phyloP scores from a whole-genome alignment of 805 yeast genomes.

The Candida hungchunana region DNA sequence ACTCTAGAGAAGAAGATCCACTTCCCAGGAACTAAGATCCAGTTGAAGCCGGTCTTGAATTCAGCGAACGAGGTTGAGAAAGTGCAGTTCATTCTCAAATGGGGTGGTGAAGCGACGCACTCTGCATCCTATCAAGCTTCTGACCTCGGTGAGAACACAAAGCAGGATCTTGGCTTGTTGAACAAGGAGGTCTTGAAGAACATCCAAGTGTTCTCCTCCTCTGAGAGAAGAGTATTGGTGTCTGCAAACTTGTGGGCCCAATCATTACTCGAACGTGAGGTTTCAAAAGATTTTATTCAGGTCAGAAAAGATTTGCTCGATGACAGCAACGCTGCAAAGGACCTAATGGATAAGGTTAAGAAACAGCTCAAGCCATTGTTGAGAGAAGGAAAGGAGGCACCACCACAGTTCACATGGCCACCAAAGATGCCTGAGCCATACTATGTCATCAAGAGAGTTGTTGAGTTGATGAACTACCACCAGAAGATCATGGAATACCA shows the following conservation, averaged over 20 bases:
- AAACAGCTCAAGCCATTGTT: conserved; percentile 91
- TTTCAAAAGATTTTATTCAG: conserved; percentile 74
- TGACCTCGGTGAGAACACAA: conserved; percentile 92
- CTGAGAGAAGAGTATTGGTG: conserved; percentile 91
- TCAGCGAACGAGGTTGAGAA: conserved; percentile 76
- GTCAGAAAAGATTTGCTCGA: conserved; percentile 89
- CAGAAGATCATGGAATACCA: conserved; percentile 78
- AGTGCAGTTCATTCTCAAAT: conserved; percentile 90
- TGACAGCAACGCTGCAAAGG: conserved; percentile 97
- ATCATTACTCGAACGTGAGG: conserved; percentile 56
- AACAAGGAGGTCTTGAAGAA: conserved; percentile 82
- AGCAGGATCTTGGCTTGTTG: conserved; percentile 84
- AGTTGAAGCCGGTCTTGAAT: conserved; percentile 81
- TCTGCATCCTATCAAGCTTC: conserved; percentile 92
- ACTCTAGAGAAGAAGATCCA: conserved; percentile 86
- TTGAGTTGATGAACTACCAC: conserved; percentile 92
- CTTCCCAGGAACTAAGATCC: conserved; percentile 96
- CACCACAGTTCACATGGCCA: conserved; percentile 98
- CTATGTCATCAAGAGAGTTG: conserved; percentile 87
- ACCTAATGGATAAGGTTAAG: conserved; percentile 94
- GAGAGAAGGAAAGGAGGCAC: conserved; percentile 95
- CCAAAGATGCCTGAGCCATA: conserved; percentile 97
- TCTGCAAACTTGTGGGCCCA: conserved; percentile 86
- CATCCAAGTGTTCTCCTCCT: conserved; percentile 82
- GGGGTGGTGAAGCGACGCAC: conserved; percentile 99